Conservation (phyloP, 1,284 basidiomycete genomes). For the Trichosporon ovoides region DNA sequence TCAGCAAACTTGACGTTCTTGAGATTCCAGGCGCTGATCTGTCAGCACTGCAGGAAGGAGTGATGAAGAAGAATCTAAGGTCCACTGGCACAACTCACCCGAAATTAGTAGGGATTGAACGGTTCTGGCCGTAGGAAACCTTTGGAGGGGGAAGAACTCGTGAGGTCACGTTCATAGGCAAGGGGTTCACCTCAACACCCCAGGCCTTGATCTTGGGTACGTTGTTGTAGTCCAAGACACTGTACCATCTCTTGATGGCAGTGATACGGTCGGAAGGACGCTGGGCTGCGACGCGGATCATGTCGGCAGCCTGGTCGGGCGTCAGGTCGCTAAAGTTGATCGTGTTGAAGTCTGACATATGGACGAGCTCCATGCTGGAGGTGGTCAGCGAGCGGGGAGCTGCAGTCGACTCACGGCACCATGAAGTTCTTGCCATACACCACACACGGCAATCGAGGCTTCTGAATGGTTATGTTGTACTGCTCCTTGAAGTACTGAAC, state of each 20-base stretch:
- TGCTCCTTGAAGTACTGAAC: slow-evolving; percentile 44
- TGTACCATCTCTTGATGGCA: slow-evolving; percentile 42
- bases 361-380: slow-evolving; percentile 42
- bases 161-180: slow-evolving; percentile 42
- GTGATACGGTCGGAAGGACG: slow-evolving; percentile 38
- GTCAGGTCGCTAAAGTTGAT: slow-evolving; percentile 28
- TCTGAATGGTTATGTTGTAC: slow-evolving; percentile 41
- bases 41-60: neutral
- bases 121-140: slow-evolving; percentile 37
- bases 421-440: slow-evolving; percentile 43
- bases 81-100: too few species aligned
- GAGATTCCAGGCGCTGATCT: slow-evolving; percentile 30
- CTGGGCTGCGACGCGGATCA: slow-evolving; percentile 49
- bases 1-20: slow-evolving; percentile 36
- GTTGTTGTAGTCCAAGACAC: slow-evolving; percentile 35
- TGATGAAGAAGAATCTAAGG: neutral
- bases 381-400: neutral
- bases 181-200: slow-evolving; percentile 44
- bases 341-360: slow-evolving; percentile 40
- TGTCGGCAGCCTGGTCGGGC: slow-evolving; percentile 45
- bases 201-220: slow-evolving; percentile 44
- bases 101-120: slow-evolving; percentile 29
- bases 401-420: slow-evolving; percentile 37
- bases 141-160: slow-evolving; percentile 44
- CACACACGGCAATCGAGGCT: slow-evolving; percentile 44